These are phyloP conservation scores for Podaxis sp. DNA, from an alignment of 768 basidiomycete species.

Conservation along the genomic window DNA sequence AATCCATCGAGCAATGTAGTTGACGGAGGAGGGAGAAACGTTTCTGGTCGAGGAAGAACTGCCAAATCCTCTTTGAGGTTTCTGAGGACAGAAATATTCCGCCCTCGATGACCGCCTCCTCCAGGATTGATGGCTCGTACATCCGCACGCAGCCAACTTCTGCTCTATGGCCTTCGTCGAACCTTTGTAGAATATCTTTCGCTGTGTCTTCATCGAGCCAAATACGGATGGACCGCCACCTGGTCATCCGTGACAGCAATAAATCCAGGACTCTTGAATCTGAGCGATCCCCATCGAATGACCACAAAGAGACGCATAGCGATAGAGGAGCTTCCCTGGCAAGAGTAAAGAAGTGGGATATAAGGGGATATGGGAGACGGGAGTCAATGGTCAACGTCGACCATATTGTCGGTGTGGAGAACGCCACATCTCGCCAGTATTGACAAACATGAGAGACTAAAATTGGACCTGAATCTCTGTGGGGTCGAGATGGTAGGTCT, in stretches of 20 bases:
- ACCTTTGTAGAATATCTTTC: conserved; percentile 2
- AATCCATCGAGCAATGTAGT: conserved; percentile 8
- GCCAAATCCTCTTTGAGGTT: conserved; percentile 5
- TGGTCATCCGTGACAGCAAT: not conserved
- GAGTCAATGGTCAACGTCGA: not conserved
- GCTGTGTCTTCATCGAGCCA: conserved; percentile 8
- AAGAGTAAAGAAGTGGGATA: conserved; percentile 9
- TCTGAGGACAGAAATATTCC: not conserved
- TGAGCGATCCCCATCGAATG: not conserved
- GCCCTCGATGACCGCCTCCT: not conserved
- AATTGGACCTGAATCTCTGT: not conserved
- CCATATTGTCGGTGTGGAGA: conserved; percentile 9
- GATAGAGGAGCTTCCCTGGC: not conserved
- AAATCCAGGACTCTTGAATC: not conserved
- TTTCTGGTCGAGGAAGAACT: not conserved
- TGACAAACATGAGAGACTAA: conserved; percentile 12
- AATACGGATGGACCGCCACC: conserved; percentile 7
- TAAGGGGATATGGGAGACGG: not conserved
- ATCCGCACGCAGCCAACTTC: not conserved
- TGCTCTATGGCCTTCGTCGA: not conserved
- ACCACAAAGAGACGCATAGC: conserved; percentile 1
- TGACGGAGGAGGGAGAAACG: conserved; percentile 2
- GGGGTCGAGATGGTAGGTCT: not conserved
- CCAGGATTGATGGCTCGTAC: not conserved
- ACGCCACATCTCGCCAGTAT: conserved; percentile 11